Evolutionary conservation across 148 eudicot species (phyloP).

Genomic region (Fallopia convolvulus): DNA sequence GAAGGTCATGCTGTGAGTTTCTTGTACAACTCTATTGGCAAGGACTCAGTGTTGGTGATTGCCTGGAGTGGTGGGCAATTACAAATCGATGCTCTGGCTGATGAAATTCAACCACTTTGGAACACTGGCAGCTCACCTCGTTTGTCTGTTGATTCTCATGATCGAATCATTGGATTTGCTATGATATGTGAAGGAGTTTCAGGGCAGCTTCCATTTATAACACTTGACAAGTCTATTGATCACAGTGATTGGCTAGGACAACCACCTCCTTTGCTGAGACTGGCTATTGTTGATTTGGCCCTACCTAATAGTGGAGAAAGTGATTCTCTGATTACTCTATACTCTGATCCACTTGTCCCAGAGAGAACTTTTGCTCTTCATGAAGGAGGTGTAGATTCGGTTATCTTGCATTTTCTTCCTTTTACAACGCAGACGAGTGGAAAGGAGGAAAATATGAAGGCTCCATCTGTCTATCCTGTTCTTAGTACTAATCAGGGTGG

Average conservation of each 20-base stretch:
- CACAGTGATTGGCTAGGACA: conserved; percentile 70
- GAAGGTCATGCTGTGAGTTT: conserved; percentile 81
- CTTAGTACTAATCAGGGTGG: conserved; percentile 50
- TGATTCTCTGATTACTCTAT: conserved; percentile 43
- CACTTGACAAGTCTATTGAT: conserved; percentile 58
- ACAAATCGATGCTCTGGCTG: conserved; percentile 91
- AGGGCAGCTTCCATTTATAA: conserved; percentile 31
- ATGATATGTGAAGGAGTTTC: conserved; percentile 81
- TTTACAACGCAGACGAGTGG: conserved; percentile 64
- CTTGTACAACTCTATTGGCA: conserved; percentile 63
- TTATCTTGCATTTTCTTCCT: conserved; percentile 88
- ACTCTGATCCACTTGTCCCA: conserved; percentile 71
- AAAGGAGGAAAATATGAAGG: conserved; percentile 52
- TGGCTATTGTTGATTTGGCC: conserved; percentile 89
- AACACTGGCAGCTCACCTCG: conserved; percentile 57
- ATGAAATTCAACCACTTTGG: conserved; percentile 96
- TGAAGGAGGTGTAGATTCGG: conserved; percentile 80
- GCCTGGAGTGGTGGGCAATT: conserved; percentile 93
- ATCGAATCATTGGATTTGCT: conserved; percentile 62
- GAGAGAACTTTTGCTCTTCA: conserved; percentile 77
- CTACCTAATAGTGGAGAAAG: conserved; percentile 39
- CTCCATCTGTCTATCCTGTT: conserved; percentile 77
- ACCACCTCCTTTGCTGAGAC: conserved; percentile 75
- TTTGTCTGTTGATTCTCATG: conserved; percentile 52
- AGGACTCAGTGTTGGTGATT: conserved; percentile 77